These are phyloP conservation scores for Blastobotrys peoriensis DNA, from an alignment of 805 yeast genomes.

Conservation along the genomic window DNA sequence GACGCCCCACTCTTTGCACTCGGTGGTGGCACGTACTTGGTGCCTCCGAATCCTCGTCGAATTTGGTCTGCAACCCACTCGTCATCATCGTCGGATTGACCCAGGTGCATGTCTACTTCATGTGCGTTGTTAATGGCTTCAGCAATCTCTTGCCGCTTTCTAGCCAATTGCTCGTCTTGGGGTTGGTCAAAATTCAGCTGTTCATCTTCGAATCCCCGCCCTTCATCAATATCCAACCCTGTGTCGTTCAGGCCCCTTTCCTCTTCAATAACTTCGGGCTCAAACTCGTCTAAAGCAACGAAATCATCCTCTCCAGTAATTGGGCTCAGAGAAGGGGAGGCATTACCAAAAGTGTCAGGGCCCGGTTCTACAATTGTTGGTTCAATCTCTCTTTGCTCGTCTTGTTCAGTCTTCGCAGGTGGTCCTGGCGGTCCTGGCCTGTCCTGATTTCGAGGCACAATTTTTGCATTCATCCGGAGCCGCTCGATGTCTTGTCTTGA, in stretches of 20 bases:
- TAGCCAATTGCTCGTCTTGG: background rate
- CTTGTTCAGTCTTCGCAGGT: background rate
- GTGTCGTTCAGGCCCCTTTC: background rate
- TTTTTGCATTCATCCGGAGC: background rate
- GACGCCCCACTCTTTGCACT: background rate
- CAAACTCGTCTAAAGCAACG: constrained; percentile 12
- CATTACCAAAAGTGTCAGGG: no score
- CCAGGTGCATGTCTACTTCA: background rate
- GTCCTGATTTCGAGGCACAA: background rate
- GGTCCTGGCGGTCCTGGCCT: background rate
- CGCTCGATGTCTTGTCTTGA: background rate
- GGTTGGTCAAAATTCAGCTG: background rate
- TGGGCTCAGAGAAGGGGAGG: no score
- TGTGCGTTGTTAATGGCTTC: background rate
- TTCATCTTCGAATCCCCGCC: background rate
- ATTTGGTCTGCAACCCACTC: background rate
- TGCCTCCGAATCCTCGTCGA: constrained; percentile 1
- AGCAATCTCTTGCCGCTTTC: background rate
- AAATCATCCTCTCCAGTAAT: constrained; percentile 8
- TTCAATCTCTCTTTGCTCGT: background rate
- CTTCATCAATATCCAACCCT: background rate
- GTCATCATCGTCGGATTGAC: background rate
- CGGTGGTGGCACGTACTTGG: background rate
- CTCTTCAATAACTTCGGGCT: constrained; percentile 8
- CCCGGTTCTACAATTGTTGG: no score